Percentiles rank a stretch among this genome's conserved stretches.
Evolutionary conservation across 345 rosid genomes (phyloP).

Genomic region (Aegle marmelos): DNA sequence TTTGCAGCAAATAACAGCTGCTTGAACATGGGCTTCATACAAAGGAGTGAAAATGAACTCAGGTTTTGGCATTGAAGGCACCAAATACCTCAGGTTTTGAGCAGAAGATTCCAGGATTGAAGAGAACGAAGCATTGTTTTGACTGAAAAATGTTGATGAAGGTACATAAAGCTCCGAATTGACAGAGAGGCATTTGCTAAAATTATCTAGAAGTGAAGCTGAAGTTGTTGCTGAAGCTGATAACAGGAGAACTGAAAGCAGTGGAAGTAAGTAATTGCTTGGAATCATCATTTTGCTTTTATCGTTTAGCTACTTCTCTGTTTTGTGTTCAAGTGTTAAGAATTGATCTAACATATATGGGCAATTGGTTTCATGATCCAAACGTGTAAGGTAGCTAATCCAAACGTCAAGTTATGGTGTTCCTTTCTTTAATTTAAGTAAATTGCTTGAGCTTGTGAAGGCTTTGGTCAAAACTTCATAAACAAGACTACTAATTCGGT

Average conservation of each 20-base stretch:
- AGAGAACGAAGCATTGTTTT: constrained; percentile 8
- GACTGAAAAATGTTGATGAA: background rate
- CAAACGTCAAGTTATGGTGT: constrained; percentile 10
- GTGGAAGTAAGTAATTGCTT: background rate
- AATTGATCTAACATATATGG: background rate
- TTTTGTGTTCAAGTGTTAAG: background rate
- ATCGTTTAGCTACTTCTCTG: background rate
- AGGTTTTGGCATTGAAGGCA: constrained; percentile 25
- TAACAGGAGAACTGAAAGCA: background rate
- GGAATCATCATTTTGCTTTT: background rate
- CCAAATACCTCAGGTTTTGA: constrained; percentile 15
- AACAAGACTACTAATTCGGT: background rate
- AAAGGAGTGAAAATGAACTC: constrained; percentile 22
- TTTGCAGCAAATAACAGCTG: constrained; percentile 26
- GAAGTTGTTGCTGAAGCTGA: constrained; percentile 7
- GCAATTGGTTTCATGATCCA: background rate
- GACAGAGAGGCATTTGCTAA: background rate
- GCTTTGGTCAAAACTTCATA: background rate
- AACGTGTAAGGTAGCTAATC: constrained; percentile 4
- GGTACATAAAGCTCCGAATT: background rate
- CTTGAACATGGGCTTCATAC: constrained; percentile 25
- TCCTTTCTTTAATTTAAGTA: background rate
- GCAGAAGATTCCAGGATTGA: constrained; percentile 6
- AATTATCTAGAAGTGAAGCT: background rate
- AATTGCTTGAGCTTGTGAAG: background rate